Evolutionary conservation across 306 rosid species (phyloP).

Genomic region (Pachyrhizus erosus): DNA sequence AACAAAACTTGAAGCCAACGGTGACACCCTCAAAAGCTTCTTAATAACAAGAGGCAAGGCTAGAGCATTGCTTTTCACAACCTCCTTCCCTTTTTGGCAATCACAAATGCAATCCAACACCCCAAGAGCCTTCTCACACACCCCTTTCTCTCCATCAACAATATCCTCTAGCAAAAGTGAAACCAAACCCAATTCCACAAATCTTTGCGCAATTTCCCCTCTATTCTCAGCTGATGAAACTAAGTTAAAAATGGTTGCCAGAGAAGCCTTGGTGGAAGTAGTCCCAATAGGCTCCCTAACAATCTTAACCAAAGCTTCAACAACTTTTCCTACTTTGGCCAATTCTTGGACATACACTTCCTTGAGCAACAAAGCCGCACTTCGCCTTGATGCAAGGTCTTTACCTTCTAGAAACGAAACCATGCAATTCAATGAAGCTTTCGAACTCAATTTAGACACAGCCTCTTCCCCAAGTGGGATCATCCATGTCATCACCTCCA

Average conservation of each 20-base stretch:
- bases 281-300: conserved; percentile 61
- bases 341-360: conserved; percentile 50
- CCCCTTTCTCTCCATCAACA: conserved; percentile 71
- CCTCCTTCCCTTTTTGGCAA: conserved; percentile 56
- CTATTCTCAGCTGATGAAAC: conserved; percentile 43
- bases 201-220: conserved; percentile 41
- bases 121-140: conserved; percentile 66
- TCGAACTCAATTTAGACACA: conserved; percentile 47
- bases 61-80: conserved; percentile 56
- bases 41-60: conserved; percentile 71
- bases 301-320: conserved; percentile 65
- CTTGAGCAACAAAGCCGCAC: conserved; percentile 61
- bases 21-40: conserved; percentile 77
- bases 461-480: conserved; percentile 57
- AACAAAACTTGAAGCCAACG: conserved; percentile 57
- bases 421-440: conserved; percentile 50
- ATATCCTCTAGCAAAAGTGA: conserved; percentile 57
- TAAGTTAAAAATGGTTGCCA: conserved; percentile 56
- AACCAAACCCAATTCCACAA: conserved; percentile 70
- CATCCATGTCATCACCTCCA: conserved; percentile 61
- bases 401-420: conserved; percentile 60
- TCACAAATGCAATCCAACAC: conserved; percentile 73
- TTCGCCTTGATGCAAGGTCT: conserved; percentile 71
- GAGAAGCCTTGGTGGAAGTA: conserved; percentile 62
- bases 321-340: conserved; percentile 51